These are phyloP conservation scores for Saturnispora zaruensis DNA, from an alignment of 805 yeast genomes.

Conservation along the genomic window DNA sequence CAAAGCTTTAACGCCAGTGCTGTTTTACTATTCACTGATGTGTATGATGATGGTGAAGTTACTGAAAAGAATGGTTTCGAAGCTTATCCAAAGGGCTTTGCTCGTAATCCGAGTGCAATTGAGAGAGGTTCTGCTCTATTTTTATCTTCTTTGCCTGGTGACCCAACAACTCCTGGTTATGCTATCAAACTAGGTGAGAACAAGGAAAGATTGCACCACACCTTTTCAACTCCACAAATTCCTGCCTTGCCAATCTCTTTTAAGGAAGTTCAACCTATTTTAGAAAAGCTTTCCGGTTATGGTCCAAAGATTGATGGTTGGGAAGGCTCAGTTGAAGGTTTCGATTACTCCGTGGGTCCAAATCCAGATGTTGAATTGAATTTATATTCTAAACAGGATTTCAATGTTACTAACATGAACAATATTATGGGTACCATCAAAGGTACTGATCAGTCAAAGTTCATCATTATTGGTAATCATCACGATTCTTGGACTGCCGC, in stretches of 20 bases:
- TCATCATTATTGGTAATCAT: conserved; percentile 63
- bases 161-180: conserved; percentile 69
- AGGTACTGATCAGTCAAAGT: conserved; percentile 45
- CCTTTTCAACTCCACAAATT: conserved; percentile 46
- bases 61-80: conserved; percentile 48
- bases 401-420: conserved; percentile 50
- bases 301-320: conserved; percentile 36
- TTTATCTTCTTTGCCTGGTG: conserved; percentile 58
- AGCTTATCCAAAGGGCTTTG: conserved; percentile 69
- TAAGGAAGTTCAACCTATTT: conserved; percentile 54
- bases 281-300: conserved; percentile 47
- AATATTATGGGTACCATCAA: conserved; percentile 55
- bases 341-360: conserved; percentile 31
- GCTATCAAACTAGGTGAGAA: conserved; percentile 51
- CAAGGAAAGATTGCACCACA: conserved; percentile 42
- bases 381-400: conserved; percentile 52
- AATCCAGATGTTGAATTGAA: conserved; percentile 37
- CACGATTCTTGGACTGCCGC: conserved; percentile 77
- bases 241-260: conserved; percentile 67
- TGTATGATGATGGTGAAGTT: conserved; percentile 50
- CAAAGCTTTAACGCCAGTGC: conserved; percentile 63
- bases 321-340: conserved; percentile 30
- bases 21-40: conserved; percentile 61
- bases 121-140: conserved; percentile 72
- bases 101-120: conserved; percentile 66